A percentile compares a stretch with the other conserved stretches of the same genome.
phyloP scores from a whole-genome alignment of 176 grass and related monocot species.

The Aegilops umbellulata region DNA sequence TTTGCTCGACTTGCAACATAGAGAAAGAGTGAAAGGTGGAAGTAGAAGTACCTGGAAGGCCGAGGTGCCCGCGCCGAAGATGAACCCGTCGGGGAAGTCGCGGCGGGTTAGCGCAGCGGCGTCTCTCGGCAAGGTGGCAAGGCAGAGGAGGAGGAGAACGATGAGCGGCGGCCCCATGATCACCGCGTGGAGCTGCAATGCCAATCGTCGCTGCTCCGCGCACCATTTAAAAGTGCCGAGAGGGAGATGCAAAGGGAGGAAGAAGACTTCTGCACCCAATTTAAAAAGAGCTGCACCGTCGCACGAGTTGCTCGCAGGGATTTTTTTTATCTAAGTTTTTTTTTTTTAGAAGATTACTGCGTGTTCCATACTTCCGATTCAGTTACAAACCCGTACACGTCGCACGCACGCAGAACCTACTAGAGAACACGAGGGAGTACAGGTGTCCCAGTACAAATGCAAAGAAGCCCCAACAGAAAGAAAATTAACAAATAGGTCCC shows the following conservation, averaged over 20 bases:
- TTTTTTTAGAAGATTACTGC: no score
- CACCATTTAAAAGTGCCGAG: background rate
- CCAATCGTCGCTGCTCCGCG: background rate
- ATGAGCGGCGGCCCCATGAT: background rate
- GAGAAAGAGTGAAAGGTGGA: background rate
- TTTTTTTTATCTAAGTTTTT: background rate
- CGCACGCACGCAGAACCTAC: no score
- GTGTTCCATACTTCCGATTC: no score
- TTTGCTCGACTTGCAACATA: background rate
- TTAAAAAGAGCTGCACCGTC: no score
- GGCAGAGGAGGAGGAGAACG: background rate
- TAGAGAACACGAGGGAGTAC: no score
- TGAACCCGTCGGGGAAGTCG: background rate
- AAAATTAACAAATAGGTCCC: no score
- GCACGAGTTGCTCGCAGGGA: background rate
- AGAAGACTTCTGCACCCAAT: background rate
- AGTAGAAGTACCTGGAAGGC: conserved; percentile 14
- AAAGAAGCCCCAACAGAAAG: no score
- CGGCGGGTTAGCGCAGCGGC: background rate
- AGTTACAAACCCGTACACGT: no score
- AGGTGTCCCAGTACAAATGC: no score
- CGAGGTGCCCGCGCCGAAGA: background rate
- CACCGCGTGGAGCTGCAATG: background rate
- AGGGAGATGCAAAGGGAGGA: background rate
- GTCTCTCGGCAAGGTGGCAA: background rate